phyloP scores from a whole-genome alignment of 1,284 basidiomycete genomes.

The Malassezia japonica region DNA sequence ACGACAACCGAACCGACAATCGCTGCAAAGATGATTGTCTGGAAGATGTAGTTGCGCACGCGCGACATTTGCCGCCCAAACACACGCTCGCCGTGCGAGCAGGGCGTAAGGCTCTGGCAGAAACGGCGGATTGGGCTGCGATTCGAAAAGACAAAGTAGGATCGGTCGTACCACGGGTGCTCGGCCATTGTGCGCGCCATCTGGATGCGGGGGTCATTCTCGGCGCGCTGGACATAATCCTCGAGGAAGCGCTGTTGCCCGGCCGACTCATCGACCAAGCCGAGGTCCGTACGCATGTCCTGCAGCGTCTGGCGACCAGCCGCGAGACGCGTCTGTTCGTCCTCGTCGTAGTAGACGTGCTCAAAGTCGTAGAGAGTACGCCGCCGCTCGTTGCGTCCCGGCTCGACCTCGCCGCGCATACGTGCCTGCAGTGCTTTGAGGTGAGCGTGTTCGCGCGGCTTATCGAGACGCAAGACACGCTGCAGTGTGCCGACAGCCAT shows the following conservation, averaged over 20 bases:
- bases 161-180: slow-evolving; percentile 81
- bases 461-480: slow-evolving; percentile 51
- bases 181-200: slow-evolving; percentile 78
- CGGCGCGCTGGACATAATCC: slow-evolving; percentile 45
- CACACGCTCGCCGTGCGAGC: slow-evolving; percentile 71
- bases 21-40: slow-evolving; percentile 63
- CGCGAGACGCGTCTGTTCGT: slow-evolving; percentile 43
- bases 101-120: slow-evolving; percentile 75
- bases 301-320: slow-evolving; percentile 61
- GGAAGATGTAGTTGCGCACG: slow-evolving; percentile 63
- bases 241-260: slow-evolving; percentile 21
- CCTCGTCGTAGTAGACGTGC: slow-evolving; percentile 14
- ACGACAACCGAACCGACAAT: slow-evolving; percentile 77
- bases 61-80: slow-evolving; percentile 40
- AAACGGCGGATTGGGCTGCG: slow-evolving; percentile 63
- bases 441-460: slow-evolving; percentile 58
- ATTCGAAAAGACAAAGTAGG: slow-evolving; percentile 82
- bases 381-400: neutral
- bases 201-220: slow-evolving; percentile 65
- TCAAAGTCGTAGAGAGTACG: slow-evolving; percentile 17
- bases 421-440: slow-evolving; percentile 50
- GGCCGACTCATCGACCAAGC: slow-evolving; percentile 21
- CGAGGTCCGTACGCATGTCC: slow-evolving; percentile 42
- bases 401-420: neutral
- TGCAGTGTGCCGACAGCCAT: slow-evolving; percentile 21